Evolutionary conservation across 306 rosid genomes (phyloP).

Genomic region (Acmispon strigosus): DNA sequence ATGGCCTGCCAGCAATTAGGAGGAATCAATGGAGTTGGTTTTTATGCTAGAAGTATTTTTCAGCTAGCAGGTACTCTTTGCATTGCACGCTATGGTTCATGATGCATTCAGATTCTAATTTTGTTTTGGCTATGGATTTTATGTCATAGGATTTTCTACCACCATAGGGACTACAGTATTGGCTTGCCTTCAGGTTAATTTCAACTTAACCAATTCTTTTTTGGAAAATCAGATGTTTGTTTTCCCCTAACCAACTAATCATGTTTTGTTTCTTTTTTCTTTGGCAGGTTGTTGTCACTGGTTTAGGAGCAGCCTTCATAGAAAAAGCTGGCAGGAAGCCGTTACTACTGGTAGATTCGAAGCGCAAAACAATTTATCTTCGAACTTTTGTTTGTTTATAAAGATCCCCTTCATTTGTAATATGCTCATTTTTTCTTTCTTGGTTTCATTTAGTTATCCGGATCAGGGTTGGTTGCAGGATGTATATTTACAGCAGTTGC

Average conservation of each 20-base stretch:
- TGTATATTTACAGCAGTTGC: no score
- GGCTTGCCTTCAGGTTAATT: slow-evolving; percentile 68
- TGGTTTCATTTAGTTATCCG: no score
- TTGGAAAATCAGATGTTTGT: neutral
- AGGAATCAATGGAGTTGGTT: slow-evolving; percentile 81
- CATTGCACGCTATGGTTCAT: no score
- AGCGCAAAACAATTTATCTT: neutral
- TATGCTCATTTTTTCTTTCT: neutral
- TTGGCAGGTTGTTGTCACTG: slow-evolving; percentile 58
- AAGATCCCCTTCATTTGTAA: neutral
- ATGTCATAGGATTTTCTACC: slow-evolving; percentile 62
- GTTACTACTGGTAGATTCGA: slow-evolving; percentile 52
- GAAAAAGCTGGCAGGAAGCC: slow-evolving; percentile 87
- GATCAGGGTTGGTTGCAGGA: no score
- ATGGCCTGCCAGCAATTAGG: slow-evolving; percentile 94
- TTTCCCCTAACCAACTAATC: neutral
- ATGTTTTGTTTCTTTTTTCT: neutral
- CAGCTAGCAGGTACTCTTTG: slow-evolving; percentile 59
- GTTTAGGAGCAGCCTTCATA: slow-evolving; percentile 48
- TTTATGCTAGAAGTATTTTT: slow-evolving; percentile 71
- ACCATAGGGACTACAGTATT: slow-evolving; percentile 47
- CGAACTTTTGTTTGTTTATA: neutral
- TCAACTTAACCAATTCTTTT: neutral
- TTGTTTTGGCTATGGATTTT: neutral
- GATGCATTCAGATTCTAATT: slow-evolving; percentile 3